phyloP scores from a whole-genome alignment of 164 flowering plant genomes.

The Annona cherimola region DNA sequence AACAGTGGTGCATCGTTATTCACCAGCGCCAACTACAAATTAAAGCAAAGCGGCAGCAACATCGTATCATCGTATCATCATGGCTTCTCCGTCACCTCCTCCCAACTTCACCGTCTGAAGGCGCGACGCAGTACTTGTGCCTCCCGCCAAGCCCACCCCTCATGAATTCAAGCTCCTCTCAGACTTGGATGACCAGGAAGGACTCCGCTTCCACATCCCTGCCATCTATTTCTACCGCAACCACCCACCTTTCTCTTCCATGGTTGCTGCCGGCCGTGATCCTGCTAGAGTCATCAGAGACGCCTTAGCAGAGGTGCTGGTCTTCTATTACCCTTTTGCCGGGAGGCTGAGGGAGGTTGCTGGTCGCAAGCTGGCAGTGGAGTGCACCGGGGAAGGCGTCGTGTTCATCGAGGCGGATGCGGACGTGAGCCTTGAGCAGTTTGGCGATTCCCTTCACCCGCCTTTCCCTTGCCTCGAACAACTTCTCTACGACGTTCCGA shows the following conservation, averaged over 20 bases:
- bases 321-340: slow-evolving; percentile 33
- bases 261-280: slow-evolving; percentile 16
- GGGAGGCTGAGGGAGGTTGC: slow-evolving; percentile 27
- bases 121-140: slow-evolving; percentile 10
- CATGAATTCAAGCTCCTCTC: slow-evolving; percentile 29
- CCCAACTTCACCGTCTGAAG: neutral
- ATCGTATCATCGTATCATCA: no score
- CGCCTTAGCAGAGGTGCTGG: slow-evolving; percentile 22
- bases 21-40: no score
- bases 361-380: slow-evolving; percentile 19
- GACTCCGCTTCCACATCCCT: slow-evolving; percentile 26
- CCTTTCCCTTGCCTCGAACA: slow-evolving; percentile 41
- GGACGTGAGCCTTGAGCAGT: slow-evolving; percentile 19
- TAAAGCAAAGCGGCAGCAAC: no score
- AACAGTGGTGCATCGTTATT: no score
- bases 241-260: neutral
- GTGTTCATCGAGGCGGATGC: slow-evolving; percentile 27
- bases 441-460: slow-evolving; percentile 35
- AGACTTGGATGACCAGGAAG: slow-evolving; percentile 33
- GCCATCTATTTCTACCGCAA: slow-evolving; percentile 16
- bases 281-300: slow-evolving; percentile 24
- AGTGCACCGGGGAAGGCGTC: slow-evolving; percentile 27
- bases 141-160: slow-evolving; percentile 25
- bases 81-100: no score
- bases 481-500: slow-evolving; percentile 40